Evolutionary conservation across 768 basidiomycete genomes (phyloP).

Genomic region (Suillus tomentosus): DNA sequence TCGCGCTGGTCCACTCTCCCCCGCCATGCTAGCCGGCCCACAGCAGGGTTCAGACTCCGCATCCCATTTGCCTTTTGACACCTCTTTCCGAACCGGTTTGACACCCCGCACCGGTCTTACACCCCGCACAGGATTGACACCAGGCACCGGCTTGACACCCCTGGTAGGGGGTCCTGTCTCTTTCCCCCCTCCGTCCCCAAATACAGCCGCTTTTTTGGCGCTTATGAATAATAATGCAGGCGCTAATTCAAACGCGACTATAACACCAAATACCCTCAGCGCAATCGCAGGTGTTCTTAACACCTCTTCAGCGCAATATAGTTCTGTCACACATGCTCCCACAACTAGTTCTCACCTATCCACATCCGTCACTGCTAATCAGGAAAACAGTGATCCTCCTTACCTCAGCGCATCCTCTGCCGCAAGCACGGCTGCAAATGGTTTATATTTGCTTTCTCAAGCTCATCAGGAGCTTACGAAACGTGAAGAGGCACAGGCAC

Average conservation of each 20-base stretch:
- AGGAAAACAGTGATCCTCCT: constrained; percentile 31
- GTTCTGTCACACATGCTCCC: constrained; percentile 33
- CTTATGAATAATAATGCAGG: constrained; percentile 72
- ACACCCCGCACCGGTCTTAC: constrained; percentile 88
- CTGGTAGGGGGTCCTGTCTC: constrained; percentile 71
- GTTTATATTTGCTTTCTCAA: constrained; percentile 90
- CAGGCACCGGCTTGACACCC: constrained; percentile 75
- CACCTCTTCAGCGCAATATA: constrained; percentile 28
- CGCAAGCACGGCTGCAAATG: constrained; percentile 79
- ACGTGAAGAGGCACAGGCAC: constrained; percentile 82
- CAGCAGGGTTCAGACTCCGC: constrained; percentile 48
- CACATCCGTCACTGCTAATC: constrained; percentile 36
- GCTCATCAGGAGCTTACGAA: constrained; percentile 96
- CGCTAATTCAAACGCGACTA: constrained; percentile 42
- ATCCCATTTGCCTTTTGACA: constrained; percentile 57
- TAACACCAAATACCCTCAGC: constrained; percentile 61
- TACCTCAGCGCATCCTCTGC: constrained; percentile 55
- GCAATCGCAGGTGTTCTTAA: constrained; percentile 78
- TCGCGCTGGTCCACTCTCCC: constrained; percentile 90
- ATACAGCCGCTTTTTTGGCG: constrained; percentile 89
- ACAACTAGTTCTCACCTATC: constrained; percentile 38
- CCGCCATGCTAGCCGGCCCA: constrained; percentile 94
- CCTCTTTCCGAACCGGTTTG: constrained; percentile 80
- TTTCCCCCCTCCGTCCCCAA: constrained; percentile 84
- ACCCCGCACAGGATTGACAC: constrained; percentile 81